These are phyloP conservation scores for Trichosphaerium sp. DNA, from an alignment of 78 protist species.

Conservation along the genomic window DNA sequence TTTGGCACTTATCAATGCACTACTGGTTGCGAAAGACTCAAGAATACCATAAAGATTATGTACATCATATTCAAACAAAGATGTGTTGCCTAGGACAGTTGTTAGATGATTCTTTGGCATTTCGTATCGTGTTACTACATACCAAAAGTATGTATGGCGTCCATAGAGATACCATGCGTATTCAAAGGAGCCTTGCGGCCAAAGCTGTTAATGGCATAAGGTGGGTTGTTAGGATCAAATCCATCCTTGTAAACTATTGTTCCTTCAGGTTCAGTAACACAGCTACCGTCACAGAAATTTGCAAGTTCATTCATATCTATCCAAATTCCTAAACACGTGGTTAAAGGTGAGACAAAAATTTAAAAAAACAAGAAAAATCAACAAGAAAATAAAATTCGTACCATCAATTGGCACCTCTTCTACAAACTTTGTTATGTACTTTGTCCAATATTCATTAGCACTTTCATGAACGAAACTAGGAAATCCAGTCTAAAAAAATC, in stretches of 20 bases:
- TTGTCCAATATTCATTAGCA: constrained; percentile 37
- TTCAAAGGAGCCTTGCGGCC: too few relatives aligned
- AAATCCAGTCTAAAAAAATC: too few relatives aligned
- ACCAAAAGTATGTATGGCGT: too few relatives aligned
- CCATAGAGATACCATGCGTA: too few relatives aligned
- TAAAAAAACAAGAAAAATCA: too few relatives aligned
- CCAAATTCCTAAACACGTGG: too few relatives aligned
- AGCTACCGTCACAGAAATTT: constrained; percentile 45
- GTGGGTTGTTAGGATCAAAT: constrained; percentile 44
- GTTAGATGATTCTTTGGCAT: constrained; percentile 17
- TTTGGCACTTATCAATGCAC: constrained; percentile 13
- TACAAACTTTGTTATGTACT: background rate
- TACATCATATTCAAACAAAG: constrained; percentile 24
- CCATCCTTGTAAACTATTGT: background rate
- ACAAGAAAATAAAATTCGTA: too few relatives aligned
- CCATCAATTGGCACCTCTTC: constrained; percentile 28
- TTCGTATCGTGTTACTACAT: too few relatives aligned
- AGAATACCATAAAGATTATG: constrained; percentile 53
- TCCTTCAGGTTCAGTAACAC: constrained; percentile 3
- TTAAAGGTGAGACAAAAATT: too few relatives aligned
- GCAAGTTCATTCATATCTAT: constrained; percentile 76
- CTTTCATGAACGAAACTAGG: constrained; percentile 59
- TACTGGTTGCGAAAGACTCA: constrained; percentile 44
- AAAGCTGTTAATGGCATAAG: too few relatives aligned
- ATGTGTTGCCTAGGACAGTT: constrained; percentile 1